Evolutionary conservation across 2,329 filamentous ascomycete genomes (phyloP).

Genomic region (Teratosphaeria gauchensis): DNA sequence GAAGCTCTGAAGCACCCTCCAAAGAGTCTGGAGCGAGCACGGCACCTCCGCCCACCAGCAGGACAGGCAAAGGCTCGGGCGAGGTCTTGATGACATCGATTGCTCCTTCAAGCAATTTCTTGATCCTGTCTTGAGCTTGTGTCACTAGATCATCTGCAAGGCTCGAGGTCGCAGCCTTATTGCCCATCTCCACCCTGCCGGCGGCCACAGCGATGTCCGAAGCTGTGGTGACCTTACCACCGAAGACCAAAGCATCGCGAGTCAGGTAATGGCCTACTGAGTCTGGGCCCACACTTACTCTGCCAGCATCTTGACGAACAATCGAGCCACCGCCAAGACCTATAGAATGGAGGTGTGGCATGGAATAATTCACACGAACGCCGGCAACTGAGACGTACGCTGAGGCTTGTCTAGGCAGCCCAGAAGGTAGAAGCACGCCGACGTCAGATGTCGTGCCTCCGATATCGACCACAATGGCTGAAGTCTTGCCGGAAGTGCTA

Average conservation of each 20-base stretch:
- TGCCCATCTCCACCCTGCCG: constrained; percentile 18
- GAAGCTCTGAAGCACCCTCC: constrained; percentile 41
- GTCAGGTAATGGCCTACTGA: constrained; percentile 46
- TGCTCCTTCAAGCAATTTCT: constrained; percentile 40
- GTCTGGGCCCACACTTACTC: constrained; percentile 44
- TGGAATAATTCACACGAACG: constrained; percentile 44
- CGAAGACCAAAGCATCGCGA: constrained; percentile 42
- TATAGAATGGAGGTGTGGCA: constrained; percentile 42
- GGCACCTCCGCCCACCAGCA: constrained; percentile 50
- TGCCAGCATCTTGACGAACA: constrained; percentile 23
- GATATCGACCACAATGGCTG: constrained; percentile 52
- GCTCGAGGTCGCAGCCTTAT: constrained; percentile 11
- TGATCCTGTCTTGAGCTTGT: constrained; percentile 29
- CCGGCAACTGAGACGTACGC: constrained; percentile 53
- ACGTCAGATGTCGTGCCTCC: constrained; percentile 58
- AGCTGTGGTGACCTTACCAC: constrained; percentile 44
- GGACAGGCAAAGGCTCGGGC: constrained; percentile 41
- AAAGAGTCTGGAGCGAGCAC: constrained; percentile 42
- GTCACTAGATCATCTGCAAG: constrained; percentile 12
- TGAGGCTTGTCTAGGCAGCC: constrained; percentile 52
- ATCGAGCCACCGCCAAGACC: constrained; percentile 48
- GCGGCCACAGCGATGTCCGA: constrained; percentile 41
- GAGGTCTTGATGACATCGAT: constrained; percentile 51
- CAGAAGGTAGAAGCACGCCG: constrained; percentile 48
- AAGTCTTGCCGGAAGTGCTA: constrained; percentile 15